Base-by-base conservation (phyloP, 345 rosid genomes). In the Syzygium oleosum region DNA sequence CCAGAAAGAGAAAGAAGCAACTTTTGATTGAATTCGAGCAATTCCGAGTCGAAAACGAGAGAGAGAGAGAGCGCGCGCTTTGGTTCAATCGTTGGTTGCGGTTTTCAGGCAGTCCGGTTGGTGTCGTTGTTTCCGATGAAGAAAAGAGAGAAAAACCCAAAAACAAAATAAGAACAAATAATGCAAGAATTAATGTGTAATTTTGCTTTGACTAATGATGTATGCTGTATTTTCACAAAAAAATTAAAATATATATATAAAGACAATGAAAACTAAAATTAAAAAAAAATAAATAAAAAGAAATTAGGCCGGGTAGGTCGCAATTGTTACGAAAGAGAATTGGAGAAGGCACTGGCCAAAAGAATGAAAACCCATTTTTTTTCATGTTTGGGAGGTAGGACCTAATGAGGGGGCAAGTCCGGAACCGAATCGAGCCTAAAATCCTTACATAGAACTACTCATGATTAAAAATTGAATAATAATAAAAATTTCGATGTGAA, bases 391-490 rank as follows among this genome's bases (percentile, higher is more conserved):
- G 14, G 46, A 34, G 22, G 2, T 17, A 17, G 79, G 79, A 17
- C 27, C 61, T 56, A 56, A 56, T 22, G 1, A 56, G 4, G 12
- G 46, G 2, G 13, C 0, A 0, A 17, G 1, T 3, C 0, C 5
- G 19, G 13, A 34, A 9, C 22, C 0, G 0, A 65, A 65, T 31
- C 0, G 0, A 65, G 0, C 1, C 43, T 0, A 31, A 7, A 65
- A 29, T 31, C 22, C 12, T 65, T 31, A 31, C 3, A 12, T 65
- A 16, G 8, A 65, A 2, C 9, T 65, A 15, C 5, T 65, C 2
- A 0, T 15, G 17, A 7, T 15, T 65, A 1, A 31, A 65, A 65
- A 29, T 38, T 38, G 7, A n/a, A 2, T 7, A 8, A 31, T 16
- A 2, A 6, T 58, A 17, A 11, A 31, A 68, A 17, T 68, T 31